Conservation (phyloP, 2,329 filamentous ascomycete species). For the Daldinia sp. region DNA sequence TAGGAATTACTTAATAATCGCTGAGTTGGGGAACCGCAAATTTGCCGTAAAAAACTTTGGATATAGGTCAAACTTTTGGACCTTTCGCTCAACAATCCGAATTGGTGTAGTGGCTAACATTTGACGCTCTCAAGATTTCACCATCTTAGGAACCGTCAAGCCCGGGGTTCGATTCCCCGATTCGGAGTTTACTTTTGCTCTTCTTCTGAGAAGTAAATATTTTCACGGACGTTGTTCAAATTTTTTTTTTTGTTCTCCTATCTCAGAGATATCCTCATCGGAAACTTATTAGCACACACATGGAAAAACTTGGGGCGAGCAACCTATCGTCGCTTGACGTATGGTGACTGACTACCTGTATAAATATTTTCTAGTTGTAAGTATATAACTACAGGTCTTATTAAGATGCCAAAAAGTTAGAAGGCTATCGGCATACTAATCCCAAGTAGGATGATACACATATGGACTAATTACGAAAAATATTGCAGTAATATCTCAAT, state of each 20-base stretch:
- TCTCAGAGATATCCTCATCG: not conserved
- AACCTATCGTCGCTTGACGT: too few relatives aligned
- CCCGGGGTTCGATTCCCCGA: constrained; percentile 51
- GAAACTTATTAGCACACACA: too few relatives aligned
- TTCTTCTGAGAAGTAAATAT: not conserved
- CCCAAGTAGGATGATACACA: not conserved
- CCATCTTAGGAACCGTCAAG: constrained; percentile 39
- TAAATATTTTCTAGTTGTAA: too few relatives aligned
- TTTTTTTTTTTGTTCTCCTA: constrained; percentile 8
- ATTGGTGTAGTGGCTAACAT: constrained; percentile 55
- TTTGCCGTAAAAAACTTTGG: not conserved
- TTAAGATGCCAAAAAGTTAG: too few relatives aligned
- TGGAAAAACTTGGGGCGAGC: too few relatives aligned
- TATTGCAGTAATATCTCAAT: not conserved
- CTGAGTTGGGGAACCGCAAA: not conserved
- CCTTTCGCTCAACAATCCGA: constrained; percentile 43
- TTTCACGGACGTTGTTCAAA: not conserved
- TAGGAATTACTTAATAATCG: not conserved
- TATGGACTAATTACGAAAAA: too few relatives aligned
- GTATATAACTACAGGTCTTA: too few relatives aligned
- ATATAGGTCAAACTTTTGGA: not conserved
- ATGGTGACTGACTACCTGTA: too few relatives aligned
- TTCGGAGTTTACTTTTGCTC: constrained; percentile 40
- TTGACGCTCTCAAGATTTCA: constrained; percentile 51
- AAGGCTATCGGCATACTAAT: not conserved